phyloP scores from a whole-genome alignment of 2,329 filamentous ascomycete species.

The Clonostachys rhizophaga region DNA sequence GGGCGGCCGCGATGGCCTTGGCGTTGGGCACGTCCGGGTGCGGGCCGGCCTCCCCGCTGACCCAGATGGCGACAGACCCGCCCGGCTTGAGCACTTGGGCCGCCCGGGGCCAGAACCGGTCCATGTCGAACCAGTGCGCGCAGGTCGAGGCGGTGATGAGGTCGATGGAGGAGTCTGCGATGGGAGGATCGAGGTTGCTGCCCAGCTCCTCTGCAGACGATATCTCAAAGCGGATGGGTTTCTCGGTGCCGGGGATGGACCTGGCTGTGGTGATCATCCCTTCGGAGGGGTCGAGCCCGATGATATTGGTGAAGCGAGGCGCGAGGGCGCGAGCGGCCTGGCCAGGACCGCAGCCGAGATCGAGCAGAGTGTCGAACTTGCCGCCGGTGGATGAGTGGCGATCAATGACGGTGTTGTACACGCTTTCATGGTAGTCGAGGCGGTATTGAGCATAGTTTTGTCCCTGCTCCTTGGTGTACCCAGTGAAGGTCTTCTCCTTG shows the following conservation, averaged over 20 bases:
- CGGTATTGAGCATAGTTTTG: slow-evolving; percentile 35
- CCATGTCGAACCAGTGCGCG: slow-evolving; percentile 60
- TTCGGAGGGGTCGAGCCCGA: slow-evolving; percentile 45
- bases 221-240: slow-evolving; percentile 31
- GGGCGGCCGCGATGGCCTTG: slow-evolving; percentile 25
- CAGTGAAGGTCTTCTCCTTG: background rate
- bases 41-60: background rate
- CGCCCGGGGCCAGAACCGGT: slow-evolving; percentile 30
- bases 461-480: slow-evolving; percentile 24
- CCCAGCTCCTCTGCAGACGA: slow-evolving; percentile 38
- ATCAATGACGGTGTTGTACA: slow-evolving; percentile 41
- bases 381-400: slow-evolving; percentile 35
- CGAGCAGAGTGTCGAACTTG: slow-evolving; percentile 33
- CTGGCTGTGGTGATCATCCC: slow-evolving; percentile 48
- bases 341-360: slow-evolving; percentile 55
- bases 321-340: slow-evolving; percentile 38
- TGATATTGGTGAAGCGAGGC: slow-evolving; percentile 33
- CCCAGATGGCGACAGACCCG: slow-evolving; percentile 61
- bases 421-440: slow-evolving; percentile 30
- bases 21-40: background rate
- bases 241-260: slow-evolving; percentile 12
- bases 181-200: slow-evolving; percentile 11
- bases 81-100: slow-evolving; percentile 45
- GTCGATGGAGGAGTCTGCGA: slow-evolving; percentile 34
- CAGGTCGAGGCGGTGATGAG: slow-evolving; percentile 50